phyloP scores from a whole-genome alignment of 371 early-diverging fungal species.

The Gilbertella persicaria region DNA sequence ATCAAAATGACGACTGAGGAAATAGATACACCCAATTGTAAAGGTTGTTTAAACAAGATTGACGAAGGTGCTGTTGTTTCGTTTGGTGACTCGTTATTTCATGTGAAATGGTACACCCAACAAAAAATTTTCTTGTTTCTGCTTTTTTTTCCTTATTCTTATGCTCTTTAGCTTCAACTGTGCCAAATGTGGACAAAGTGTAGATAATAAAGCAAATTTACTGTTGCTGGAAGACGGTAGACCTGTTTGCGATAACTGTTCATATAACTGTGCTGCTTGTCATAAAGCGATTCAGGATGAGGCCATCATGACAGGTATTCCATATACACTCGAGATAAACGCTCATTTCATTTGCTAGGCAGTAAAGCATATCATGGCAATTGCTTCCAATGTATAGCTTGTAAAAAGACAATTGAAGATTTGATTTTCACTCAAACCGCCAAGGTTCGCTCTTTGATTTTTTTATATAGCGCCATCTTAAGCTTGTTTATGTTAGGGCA shows the following conservation, averaged over 20 bases:
- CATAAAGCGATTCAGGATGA: constrained; percentile 79
- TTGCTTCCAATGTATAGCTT: constrained; percentile 80
- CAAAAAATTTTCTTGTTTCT: not conserved
- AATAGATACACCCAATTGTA: no score
- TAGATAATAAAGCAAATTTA: constrained; percentile 74
- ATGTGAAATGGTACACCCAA: constrained; percentile 72
- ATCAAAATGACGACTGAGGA: no score
- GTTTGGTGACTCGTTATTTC: constrained; percentile 82
- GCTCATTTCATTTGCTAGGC: constrained; percentile 35
- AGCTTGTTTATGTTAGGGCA: constrained; percentile 30
- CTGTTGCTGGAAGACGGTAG: constrained; percentile 77
- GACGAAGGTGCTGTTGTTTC: constrained; percentile 81
- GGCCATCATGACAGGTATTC: constrained; percentile 80
- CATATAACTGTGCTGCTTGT: constrained; percentile 79
- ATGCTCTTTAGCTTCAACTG: constrained; percentile 68
- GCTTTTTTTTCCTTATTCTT: not conserved
- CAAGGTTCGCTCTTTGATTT: not conserved
- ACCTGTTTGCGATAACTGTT: constrained; percentile 85
- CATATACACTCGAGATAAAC: not conserved
- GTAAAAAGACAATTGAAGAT: constrained; percentile 71
- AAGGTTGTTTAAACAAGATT: constrained; percentile 68
- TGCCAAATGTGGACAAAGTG: constrained; percentile 69
- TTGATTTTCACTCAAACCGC: constrained; percentile 82
- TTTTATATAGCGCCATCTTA: not conserved
- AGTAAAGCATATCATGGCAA: constrained; percentile 82